These are phyloP conservation scores for Tillandsia fasciculata DNA, from an alignment of 176 grass and related monocot genomes.

Conservation along the genomic window DNA sequence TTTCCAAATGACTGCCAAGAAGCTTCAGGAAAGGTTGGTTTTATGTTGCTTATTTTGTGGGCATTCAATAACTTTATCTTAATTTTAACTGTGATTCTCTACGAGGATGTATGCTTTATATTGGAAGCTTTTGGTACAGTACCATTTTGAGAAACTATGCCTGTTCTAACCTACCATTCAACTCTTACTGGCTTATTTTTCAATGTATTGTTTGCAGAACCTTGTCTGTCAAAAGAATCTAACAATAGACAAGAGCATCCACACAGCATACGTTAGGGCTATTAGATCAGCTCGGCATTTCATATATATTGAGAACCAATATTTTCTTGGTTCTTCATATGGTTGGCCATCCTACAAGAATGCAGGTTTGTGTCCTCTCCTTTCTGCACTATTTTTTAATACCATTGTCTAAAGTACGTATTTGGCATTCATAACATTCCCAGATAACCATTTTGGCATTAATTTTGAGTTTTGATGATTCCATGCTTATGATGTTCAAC, in stretches of 20 bases:
- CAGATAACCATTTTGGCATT: neutral
- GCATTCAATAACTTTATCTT: too few relatives aligned
- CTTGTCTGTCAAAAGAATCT: slow-evolving; percentile 83
- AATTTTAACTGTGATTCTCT: too few relatives aligned
- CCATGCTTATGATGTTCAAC: too few relatives aligned
- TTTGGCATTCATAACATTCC: neutral
- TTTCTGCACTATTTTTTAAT: slow-evolving; percentile 13
- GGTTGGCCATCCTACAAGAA: slow-evolving; percentile 78
- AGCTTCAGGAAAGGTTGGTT: slow-evolving; percentile 57
- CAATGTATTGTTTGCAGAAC: slow-evolving; percentile 48
- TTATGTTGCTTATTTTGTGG: neutral
- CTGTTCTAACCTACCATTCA: neutral
- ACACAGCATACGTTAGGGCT: slow-evolving; percentile 86
- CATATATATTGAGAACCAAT: slow-evolving; percentile 98
- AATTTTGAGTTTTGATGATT: neutral
- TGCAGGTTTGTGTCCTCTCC: slow-evolving; percentile 38
- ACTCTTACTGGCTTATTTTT: slow-evolving; percentile 9
- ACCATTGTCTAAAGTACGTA: neutral
- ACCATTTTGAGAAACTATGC: neutral
- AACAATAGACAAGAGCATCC: slow-evolving; percentile 91
- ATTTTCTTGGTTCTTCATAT: slow-evolving; percentile 95
- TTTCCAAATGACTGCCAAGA: slow-evolving; percentile 61
- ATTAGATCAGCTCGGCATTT: slow-evolving; percentile 96
- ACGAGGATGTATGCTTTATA: too few relatives aligned
- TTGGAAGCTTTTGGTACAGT: slow-evolving; percentile 5